phyloP scores from a whole-genome alignment of 257 asterid species.

The Ocimum tenuiflorum region DNA sequence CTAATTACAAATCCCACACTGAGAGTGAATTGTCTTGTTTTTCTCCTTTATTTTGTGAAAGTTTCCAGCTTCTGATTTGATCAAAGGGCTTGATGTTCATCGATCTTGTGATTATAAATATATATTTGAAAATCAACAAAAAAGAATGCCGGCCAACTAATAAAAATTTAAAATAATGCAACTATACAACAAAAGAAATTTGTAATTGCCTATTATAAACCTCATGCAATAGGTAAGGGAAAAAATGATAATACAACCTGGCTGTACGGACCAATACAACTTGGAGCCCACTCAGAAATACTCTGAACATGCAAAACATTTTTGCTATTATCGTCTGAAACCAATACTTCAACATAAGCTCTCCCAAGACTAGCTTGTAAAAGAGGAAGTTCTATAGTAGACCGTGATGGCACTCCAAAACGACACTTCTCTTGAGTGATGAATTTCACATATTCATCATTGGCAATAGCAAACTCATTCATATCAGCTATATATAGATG shows the following conservation, averaged over 20 bases:
- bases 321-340: slow-evolving; percentile 57
- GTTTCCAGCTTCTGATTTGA: neutral
- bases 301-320: slow-evolving; percentile 94
- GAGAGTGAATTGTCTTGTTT: too few relatives aligned
- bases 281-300: slow-evolving; percentile 97
- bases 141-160: neutral
- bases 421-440: slow-evolving; percentile 87
- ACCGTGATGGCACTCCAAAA: slow-evolving; percentile 92
- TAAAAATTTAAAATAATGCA: neutral
- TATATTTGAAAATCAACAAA: neutral
- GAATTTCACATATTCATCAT: slow-evolving; percentile 69
- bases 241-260: slow-evolving; percentile 47
- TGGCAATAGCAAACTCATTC: slow-evolving; percentile 63
- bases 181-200: slow-evolving; percentile 1
- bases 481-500: slow-evolving; percentile 80
- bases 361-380: slow-evolving; percentile 71
- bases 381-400: slow-evolving; percentile 90
- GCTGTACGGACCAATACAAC: slow-evolving; percentile 98
- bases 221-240: neutral
- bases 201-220: neutral
- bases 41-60: neutral
- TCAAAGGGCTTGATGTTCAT: slow-evolving; percentile 6
- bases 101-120: neutral
- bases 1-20: too few relatives aligned
- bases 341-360: slow-evolving; percentile 83